phyloP scores from a whole-genome alignment of 129 eudicot genomes.

The Pseudognaphalium luteoalbum region DNA sequence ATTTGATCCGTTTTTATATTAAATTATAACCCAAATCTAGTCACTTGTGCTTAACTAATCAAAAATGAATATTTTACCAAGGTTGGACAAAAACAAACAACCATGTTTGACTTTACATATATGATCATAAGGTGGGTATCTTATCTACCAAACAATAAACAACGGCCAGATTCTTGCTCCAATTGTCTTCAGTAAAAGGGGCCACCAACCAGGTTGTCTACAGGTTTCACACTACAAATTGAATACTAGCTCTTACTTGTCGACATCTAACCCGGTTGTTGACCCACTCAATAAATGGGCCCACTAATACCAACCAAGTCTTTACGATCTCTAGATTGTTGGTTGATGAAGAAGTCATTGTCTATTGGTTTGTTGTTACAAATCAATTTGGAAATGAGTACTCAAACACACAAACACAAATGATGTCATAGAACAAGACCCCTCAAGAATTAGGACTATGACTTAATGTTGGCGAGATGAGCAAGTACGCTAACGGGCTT shows the following conservation, averaged over 20 bases:
- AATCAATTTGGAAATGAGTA: background rate
- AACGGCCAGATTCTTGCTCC: conserved; percentile 1
- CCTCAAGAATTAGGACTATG: background rate
- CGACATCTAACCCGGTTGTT: background rate
- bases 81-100: background rate
- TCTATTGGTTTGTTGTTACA: background rate
- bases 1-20: too few relatives aligned
- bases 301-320: background rate
- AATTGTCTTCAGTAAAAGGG: conserved; percentile 2
- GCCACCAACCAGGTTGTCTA: conserved; percentile 17
- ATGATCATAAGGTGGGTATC: conserved; percentile 12
- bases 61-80: too few relatives aligned
- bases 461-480: too few relatives aligned
- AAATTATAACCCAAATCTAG: background rate
- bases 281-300: background rate
- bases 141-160: conserved; percentile 18
- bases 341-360: background rate
- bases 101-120: background rate
- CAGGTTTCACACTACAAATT: conserved; percentile 17
- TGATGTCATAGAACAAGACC: background rate
- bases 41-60: background rate
- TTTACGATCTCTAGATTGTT: background rate
- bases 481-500: too few relatives aligned
- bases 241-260: conserved; percentile 11
- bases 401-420: background rate